Percentiles rank a stretch among this genome's conserved stretches.
Conservation (phyloP, 441 rosid genomes). For the Pelargonium citronellum region DNA sequence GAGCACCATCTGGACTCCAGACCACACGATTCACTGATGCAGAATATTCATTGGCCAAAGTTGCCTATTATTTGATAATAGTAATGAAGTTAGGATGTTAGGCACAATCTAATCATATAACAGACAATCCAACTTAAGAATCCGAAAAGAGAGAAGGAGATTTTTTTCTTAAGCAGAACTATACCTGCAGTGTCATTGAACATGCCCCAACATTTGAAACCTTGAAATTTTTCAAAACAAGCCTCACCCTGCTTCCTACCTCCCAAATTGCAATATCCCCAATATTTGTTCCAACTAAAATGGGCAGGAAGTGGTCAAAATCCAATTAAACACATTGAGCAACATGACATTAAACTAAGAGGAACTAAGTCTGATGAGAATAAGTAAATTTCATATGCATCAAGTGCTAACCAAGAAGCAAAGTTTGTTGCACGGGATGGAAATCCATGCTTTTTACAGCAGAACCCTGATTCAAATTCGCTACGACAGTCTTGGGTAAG, state of each 20-base stretch:
- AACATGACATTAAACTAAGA: not conserved
- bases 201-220: slow-evolving; percentile 56
- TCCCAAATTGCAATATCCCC: slow-evolving; percentile 77
- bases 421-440: slow-evolving; percentile 59
- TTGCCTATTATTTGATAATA: slow-evolving; percentile 32
- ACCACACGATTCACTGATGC: slow-evolving; percentile 70
- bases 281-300: slow-evolving; percentile 71
- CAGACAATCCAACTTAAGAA: slow-evolving; percentile 13
- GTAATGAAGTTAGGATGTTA: not conserved
- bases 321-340: slow-evolving; percentile 2
- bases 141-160: not conserved
- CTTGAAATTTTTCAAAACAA: slow-evolving; percentile 54
- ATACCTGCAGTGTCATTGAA: slow-evolving; percentile 60
- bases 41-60: slow-evolving; percentile 47
- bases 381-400: slow-evolving; percentile 9
- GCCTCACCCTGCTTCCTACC: slow-evolving; percentile 54
- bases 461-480: slow-evolving; percentile 54
- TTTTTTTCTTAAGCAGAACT: slow-evolving; percentile 16
- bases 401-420: slow-evolving; percentile 56
- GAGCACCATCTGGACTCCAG: slow-evolving; percentile 84
- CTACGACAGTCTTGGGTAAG: slow-evolving; percentile 59
- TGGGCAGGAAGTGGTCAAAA: slow-evolving; percentile 7
- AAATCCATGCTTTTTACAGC: slow-evolving; percentile 79
- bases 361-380: slow-evolving; percentile 11
- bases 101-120: slow-evolving; percentile 15